Conservation (phyloP, 1,284 basidiomycete species). For the Malassezia globosa region DNA sequence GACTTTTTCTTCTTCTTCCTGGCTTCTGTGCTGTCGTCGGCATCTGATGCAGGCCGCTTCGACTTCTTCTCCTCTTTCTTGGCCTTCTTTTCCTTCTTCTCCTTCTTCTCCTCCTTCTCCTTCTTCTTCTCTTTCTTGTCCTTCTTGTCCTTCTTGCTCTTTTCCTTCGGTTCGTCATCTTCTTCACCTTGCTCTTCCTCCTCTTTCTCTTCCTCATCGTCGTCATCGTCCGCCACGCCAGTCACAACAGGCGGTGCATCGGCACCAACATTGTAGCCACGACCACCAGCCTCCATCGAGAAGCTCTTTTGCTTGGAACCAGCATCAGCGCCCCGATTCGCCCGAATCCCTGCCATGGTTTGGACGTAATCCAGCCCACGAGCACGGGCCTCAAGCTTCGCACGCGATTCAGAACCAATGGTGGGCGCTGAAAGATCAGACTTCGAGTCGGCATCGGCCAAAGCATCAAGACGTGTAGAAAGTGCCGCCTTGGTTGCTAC, state of each 20-base stretch:
- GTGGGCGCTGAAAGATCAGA: conserved; percentile 65
- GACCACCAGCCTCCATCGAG: conserved; percentile 30
- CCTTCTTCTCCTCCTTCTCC: conserved; percentile 31
- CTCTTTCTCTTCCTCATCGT: conserved; percentile 36
- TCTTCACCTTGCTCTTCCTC: conserved; percentile 54
- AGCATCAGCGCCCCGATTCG: conserved; percentile 23
- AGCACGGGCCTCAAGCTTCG: conserved; percentile 85
- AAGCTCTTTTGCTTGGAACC: conserved; percentile 45
- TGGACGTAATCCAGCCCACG: conserved; percentile 61
- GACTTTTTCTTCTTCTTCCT: conserved; percentile 35
- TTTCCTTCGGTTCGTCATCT: conserved; percentile 18
- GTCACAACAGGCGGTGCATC: conserved; percentile 28
- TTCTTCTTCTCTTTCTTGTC: conserved; percentile 37
- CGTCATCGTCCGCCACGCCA: conserved; percentile 50
- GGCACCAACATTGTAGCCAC: conserved; percentile 38
- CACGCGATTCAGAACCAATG: conserved; percentile 81
- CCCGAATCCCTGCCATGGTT: conserved; percentile 25
- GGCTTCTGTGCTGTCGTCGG: conserved; percentile 23
- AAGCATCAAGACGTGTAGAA: conserved; percentile 89
- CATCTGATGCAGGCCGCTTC: conserved; percentile 23
- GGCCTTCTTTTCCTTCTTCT: conserved; percentile 27
- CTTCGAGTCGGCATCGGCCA: conserved; percentile 82
- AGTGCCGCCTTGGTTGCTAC: conserved; percentile 84
- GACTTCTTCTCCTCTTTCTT: conserved; percentile 32
- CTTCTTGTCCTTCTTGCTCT: conserved; percentile 13